Conservation (phyloP, 2,329 filamentous ascomycete genomes). For the Arthrobotrys sphaeroides region DNA sequence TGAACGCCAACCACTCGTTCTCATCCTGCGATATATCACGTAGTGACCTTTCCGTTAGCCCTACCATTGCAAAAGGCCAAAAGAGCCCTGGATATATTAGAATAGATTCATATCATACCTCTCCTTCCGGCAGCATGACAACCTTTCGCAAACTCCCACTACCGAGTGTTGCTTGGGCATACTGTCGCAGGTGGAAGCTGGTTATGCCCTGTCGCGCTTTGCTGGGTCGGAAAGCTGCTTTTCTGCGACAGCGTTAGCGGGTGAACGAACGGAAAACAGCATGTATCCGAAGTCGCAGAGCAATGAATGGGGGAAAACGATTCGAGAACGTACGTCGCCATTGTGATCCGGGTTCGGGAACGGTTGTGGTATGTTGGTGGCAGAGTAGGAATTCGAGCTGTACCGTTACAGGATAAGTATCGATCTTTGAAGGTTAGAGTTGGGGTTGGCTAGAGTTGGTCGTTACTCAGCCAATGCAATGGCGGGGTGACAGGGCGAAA, state of each 20-base stretch:
- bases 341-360: conserved; percentile 2
- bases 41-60: conserved; percentile 1
- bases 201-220: conserved; percentile 84
- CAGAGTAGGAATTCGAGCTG: not conserved
- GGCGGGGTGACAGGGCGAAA: conserved; percentile 1
- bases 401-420: too few relatives aligned
- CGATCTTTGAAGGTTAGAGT: too few relatives aligned
- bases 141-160: conserved; percentile 95
- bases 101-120: conserved; percentile 61
- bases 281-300: not conserved
- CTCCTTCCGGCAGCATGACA: conserved; percentile 94
- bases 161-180: conserved; percentile 95
- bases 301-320: not conserved
- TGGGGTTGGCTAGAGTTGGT: too few relatives aligned
- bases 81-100: too few relatives aligned
- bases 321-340: conserved; percentile 34
- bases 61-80: too few relatives aligned
- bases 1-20: conserved; percentile 98
- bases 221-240: conserved; percentile 77
- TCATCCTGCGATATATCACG: too few relatives aligned
- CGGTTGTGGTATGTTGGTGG: not conserved
- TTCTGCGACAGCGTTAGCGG: conserved; percentile 12
- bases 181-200: conserved; percentile 94
- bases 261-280: too few relatives aligned
- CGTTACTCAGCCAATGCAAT: too few relatives aligned